phyloP scores from a whole-genome alignment of 2,329 filamentous ascomycete genomes.

The Trichophyton verrucosum region DNA sequence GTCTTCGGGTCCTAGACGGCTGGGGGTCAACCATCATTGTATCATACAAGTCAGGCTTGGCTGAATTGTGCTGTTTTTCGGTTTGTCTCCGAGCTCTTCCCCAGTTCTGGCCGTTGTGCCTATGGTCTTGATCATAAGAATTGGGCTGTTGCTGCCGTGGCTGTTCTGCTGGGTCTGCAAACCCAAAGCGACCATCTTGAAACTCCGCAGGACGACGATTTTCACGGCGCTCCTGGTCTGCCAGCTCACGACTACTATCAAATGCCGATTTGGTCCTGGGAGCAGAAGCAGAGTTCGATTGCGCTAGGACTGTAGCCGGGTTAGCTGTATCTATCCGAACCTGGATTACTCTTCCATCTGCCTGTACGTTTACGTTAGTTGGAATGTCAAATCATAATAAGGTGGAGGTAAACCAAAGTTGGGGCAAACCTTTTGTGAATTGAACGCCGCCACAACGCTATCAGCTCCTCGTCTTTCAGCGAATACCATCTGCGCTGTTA shows the following conservation, averaged over 20 bases:
- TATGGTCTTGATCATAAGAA: background rate
- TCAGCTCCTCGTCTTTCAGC: conserved; percentile 44
- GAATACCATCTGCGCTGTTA: conserved; percentile 50
- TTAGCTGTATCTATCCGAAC: conserved; percentile 38
- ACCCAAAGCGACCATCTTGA: conserved; percentile 31
- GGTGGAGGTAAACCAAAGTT: background rate
- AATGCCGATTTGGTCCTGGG: conserved; percentile 19
- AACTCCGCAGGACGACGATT: conserved; percentile 23
- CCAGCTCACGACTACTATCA: conserved; percentile 28
- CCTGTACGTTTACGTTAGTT: conserved; percentile 26
- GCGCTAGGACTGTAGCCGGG: background rate
- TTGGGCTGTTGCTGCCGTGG: background rate
- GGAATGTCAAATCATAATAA: background rate
- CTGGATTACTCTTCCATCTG: conserved; percentile 48
- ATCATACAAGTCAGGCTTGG: conserved; percentile 23
- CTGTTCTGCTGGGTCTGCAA: conserved; percentile 17
- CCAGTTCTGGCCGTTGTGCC: conserved; percentile 10
- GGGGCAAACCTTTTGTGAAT: conserved; percentile 46
- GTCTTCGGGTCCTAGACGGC: background rate
- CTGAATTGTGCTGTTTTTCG: background rate
- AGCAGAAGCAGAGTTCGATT: conserved; percentile 10
- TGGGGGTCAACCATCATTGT: conserved; percentile 29
- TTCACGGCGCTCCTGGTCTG: conserved; percentile 28
- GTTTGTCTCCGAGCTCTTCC: conserved; percentile 7
- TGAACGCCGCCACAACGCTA: conserved; percentile 48